These are phyloP conservation scores for Myrmaecium sp. DNA, from an alignment of 2,329 filamentous ascomycete species.

Conservation along the genomic window DNA sequence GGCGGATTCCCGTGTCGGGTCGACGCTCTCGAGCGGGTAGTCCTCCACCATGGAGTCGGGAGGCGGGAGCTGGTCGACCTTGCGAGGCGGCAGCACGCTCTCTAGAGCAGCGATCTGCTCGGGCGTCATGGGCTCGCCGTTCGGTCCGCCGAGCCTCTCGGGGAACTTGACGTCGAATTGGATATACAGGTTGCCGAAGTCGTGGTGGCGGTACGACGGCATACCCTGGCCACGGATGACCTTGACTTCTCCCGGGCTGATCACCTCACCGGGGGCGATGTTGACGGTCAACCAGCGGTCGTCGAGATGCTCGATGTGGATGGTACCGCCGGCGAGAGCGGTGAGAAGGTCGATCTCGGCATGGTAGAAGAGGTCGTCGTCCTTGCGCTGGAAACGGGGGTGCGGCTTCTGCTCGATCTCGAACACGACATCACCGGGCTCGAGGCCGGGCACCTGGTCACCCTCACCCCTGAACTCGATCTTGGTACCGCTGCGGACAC, in stretches of 20 bases:
- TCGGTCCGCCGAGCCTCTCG: slow-evolving; percentile 28
- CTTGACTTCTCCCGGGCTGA: slow-evolving; percentile 77
- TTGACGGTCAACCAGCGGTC: slow-evolving; percentile 92
- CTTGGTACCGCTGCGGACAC: slow-evolving; percentile 85
- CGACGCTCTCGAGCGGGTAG: slow-evolving; percentile 72
- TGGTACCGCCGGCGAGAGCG: slow-evolving; percentile 75
- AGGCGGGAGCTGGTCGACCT: slow-evolving; percentile 48
- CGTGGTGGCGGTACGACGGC: slow-evolving; percentile 90
- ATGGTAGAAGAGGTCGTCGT: slow-evolving; percentile 89
- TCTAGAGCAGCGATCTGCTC: slow-evolving; percentile 66
- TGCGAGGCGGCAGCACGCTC: slow-evolving; percentile 61
- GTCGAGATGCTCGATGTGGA: slow-evolving; percentile 92
- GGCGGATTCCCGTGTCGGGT: slow-evolving; percentile 44
- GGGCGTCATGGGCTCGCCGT: slow-evolving; percentile 33
- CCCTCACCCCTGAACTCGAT: slow-evolving; percentile 95
- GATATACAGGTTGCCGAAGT: slow-evolving; percentile 90
- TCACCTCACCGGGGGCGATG: slow-evolving; percentile 86
- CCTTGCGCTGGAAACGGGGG: slow-evolving; percentile 81
- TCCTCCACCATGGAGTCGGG: slow-evolving; percentile 81
- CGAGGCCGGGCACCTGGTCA: slow-evolving; percentile 83
- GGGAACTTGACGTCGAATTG: slow-evolving; percentile 98
- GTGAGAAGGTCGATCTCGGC: slow-evolving; percentile 93
- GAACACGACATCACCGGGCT: slow-evolving; percentile 92
- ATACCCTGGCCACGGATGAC: slow-evolving; percentile 94
- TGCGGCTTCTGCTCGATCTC: slow-evolving; percentile 99